These are phyloP conservation scores for Agroathelia rolfsii DNA, from an alignment of 1,284 basidiomycete species.

Conservation along the genomic window DNA sequence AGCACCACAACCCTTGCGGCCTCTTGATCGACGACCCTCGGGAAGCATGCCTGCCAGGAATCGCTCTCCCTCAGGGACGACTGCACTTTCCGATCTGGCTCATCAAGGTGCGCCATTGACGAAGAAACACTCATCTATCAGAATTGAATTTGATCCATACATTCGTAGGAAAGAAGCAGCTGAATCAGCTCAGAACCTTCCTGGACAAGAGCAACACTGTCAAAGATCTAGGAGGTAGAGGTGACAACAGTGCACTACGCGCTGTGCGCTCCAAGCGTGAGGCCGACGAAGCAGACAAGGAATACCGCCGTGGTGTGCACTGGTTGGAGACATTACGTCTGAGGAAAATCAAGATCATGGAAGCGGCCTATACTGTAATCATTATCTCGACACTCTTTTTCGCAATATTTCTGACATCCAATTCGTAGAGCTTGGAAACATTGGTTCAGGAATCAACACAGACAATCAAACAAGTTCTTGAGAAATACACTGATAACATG, in stretches of 20 bases:
- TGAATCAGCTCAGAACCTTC: slow-evolving; percentile 70
- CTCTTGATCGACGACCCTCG: slow-evolving; percentile 66
- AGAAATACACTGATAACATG: slow-evolving; percentile 71
- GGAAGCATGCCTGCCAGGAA: slow-evolving; percentile 47
- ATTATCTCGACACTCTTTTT: background rate
- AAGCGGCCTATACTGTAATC: slow-evolving; percentile 67
- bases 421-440: slow-evolving; percentile 60
- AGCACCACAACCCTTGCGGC: slow-evolving; percentile 59
- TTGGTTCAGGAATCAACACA: slow-evolving; percentile 71
- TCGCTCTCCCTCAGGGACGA: slow-evolving; percentile 61
- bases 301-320: slow-evolving; percentile 87
- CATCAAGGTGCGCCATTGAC: slow-evolving; percentile 47
- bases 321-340: slow-evolving; percentile 89
- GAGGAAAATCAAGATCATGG: slow-evolving; percentile 72
- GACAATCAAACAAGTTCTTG: slow-evolving; percentile 54
- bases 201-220: slow-evolving; percentile 58
- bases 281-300: slow-evolving; percentile 91
- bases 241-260: slow-evolving; percentile 57
- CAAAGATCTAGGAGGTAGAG: slow-evolving; percentile 47
- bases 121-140: slow-evolving; percentile 3
- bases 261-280: slow-evolving; percentile 80
- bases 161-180: slow-evolving; percentile 57
- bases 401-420: slow-evolving; percentile 2
- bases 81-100: slow-evolving; percentile 65
- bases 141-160: slow-evolving; percentile 8